These are phyloP conservation scores for Microdochium paspali DNA, from an alignment of 2,329 filamentous ascomycete species.

Conservation along the genomic window DNA sequence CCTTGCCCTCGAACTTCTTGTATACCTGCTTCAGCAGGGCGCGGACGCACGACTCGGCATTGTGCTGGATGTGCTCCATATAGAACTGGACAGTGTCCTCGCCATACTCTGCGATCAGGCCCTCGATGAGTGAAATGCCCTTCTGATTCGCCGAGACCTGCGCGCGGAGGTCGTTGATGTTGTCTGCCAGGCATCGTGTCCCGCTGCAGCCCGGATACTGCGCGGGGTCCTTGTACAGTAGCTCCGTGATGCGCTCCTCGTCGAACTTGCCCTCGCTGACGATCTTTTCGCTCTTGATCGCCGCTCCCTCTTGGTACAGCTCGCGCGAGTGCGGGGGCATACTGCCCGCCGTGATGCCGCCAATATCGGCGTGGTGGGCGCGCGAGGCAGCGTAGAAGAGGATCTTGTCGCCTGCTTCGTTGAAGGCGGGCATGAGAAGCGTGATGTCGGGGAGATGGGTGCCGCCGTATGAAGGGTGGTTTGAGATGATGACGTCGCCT, in stretches of 20 bases:
- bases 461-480: conserved; percentile 76
- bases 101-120: conserved; percentile 64
- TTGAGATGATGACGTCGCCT: conserved; percentile 75
- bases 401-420: conserved; percentile 53
- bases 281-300: conserved; percentile 53
- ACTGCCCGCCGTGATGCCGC: conserved; percentile 63
- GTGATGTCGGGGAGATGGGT: conserved; percentile 81
- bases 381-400: conserved; percentile 75
- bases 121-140: conserved; percentile 63
- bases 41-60: conserved; percentile 62
- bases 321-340: conserved; percentile 63
- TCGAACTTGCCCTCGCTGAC: conserved; percentile 69
- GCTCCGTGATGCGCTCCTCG: conserved; percentile 59
- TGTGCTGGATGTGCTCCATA: conserved; percentile 67
- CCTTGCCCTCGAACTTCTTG: conserved; percentile 56
- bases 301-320: conserved; percentile 46
- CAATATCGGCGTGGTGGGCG: conserved; percentile 76
- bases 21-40: conserved; percentile 59
- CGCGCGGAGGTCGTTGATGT: conserved; percentile 71
- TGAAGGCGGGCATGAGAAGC: conserved; percentile 70
- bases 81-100: conserved; percentile 68
- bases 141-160: conserved; percentile 73
- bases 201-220: conserved; percentile 64
- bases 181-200: conserved; percentile 64
- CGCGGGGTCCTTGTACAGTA: conserved; percentile 61